phyloP scores from a whole-genome alignment of 176 grass and related monocot species.

The Juncus effusus region DNA sequence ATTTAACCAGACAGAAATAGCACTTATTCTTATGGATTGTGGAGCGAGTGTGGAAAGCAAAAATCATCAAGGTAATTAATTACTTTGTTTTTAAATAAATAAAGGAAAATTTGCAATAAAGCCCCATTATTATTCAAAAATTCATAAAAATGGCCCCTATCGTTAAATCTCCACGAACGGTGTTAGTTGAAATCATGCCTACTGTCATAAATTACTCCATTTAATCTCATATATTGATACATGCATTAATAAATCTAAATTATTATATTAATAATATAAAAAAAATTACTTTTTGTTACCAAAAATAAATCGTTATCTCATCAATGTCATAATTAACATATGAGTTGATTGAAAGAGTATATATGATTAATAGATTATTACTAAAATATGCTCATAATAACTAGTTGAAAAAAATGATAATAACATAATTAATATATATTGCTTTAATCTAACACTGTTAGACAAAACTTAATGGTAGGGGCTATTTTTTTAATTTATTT shows the following conservation, averaged over 20 bases:
- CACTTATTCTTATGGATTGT: conserved; percentile 81
- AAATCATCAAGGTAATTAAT: conserved; percentile 83
- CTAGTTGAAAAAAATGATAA: no score
- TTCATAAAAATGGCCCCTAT: neutral
- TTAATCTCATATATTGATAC: neutral
- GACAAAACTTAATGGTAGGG: no score
- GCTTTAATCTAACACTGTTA: no score
- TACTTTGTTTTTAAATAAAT: conserved; percentile 3
- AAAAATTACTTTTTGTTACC: no score
- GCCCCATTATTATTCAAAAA: conserved; percentile 20
- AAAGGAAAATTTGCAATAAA: conserved; percentile 16
- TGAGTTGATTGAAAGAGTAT: no score
- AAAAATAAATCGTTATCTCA: no score
- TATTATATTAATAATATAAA: no score
- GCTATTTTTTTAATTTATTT: neutral
- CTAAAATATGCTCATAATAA: no score
- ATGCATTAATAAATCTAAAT: no score
- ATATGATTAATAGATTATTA: no score
- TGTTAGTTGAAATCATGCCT: neutral
- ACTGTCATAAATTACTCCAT: neutral
- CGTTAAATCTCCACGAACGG: conserved; percentile 9
- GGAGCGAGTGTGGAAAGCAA: conserved; percentile 77
- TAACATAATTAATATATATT: neutral
- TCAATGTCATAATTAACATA: no score
- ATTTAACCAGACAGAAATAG: conserved; percentile 98